Conservation (phyloP, 805 yeast genomes). For the Blastobotrys robertii region DNA sequence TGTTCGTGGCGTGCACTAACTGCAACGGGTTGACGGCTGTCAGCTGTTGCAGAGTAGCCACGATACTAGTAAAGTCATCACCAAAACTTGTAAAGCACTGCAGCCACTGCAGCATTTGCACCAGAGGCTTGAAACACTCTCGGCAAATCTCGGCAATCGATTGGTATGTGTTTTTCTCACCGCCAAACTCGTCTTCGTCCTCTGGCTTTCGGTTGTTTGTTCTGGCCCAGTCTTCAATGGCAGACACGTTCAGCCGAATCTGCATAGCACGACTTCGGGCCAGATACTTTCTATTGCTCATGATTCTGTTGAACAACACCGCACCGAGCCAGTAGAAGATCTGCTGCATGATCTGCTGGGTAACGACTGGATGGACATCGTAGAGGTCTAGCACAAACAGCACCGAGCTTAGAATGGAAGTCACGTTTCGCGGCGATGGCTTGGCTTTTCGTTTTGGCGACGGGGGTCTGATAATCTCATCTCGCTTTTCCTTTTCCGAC, state of each 20-base stretch:
- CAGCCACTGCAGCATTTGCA: constrained; percentile 80
- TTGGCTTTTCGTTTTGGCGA: constrained; percentile 65
- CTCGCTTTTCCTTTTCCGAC: constrained; percentile 61
- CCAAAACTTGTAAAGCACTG: constrained; percentile 71
- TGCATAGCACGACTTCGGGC: constrained; percentile 84
- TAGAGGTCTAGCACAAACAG: constrained; percentile 76
- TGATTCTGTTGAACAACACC: constrained; percentile 60
- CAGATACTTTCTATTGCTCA: constrained; percentile 57
- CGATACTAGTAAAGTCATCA: constrained; percentile 35
- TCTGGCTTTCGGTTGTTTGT: constrained; percentile 46
- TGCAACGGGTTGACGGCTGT: constrained; percentile 61
- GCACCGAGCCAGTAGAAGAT: constrained; percentile 72
- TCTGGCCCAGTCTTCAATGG: constrained; percentile 90
- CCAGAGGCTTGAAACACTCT: constrained; percentile 57
- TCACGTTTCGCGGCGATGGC: constrained; percentile 80
- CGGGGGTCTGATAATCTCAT: constrained; percentile 77
- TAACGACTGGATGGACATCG: constrained; percentile 67
- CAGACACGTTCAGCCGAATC: constrained; percentile 73
- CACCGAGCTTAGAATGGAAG: constrained; percentile 82
- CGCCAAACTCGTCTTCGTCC: constrained; percentile 24
- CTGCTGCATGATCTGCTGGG: constrained; percentile 66
- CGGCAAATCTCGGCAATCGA: constrained; percentile 57
- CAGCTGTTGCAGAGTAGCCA: constrained; percentile 43
- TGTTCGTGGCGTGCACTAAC: constrained; percentile 56
- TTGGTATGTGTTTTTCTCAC: constrained; percentile 31